Evolutionary conservation across 495 filamentous ascomycete genomes (phyloP), one percentile per base, ranked within the genome.

Genomic region (Patellaria atrata): DNA sequence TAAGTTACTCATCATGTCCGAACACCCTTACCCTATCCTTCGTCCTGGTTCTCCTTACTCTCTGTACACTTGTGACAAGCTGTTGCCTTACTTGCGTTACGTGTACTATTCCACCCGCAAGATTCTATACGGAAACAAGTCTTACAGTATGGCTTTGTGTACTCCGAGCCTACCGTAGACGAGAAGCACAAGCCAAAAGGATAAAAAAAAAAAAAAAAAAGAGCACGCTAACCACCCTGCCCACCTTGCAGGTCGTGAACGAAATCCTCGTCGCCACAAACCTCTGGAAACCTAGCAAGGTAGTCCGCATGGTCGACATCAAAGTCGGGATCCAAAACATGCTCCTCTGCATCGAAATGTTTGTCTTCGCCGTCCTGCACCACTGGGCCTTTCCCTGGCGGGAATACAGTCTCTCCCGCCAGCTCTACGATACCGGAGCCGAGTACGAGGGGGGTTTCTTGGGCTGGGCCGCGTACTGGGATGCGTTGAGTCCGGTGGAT

Each of bases 301-400:
- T 65, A 10, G 58, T 94, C 14, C 66, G 67, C 12, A 73, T 72
- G 17, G 71, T 73, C 1, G 85, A 92, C 52, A 64, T 89, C 38
- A 81, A 82, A 48, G 73, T 84, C 30, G 80, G 81, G 27, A 75
- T 94, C 19, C 84, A 82, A 1, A 71, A 73, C 12, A 58, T 91
- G 17, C 59, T 91, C 20, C 71, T 87, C 31, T 85, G 79, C 54
- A 67, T 89, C 33, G 84, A 94, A 59, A 94, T 94, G 84, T 71
- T 79, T 16, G 62, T 82, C 25, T 92, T 94, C 48, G 61, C 75
- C 9, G 49, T 82, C 24, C 56, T 94, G 20, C 84, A 94, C 45
- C 54, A 87, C 5, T 91, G 73, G 66, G 81, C 85, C 2, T 94
- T 92, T 48, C 67, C 80, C 0, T 89, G 73, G 63, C 65, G 66